Evolutionary conservation across 495 filamentous ascomycete species (phyloP).

Genomic region (Aspergillus bertholletiae): DNA sequence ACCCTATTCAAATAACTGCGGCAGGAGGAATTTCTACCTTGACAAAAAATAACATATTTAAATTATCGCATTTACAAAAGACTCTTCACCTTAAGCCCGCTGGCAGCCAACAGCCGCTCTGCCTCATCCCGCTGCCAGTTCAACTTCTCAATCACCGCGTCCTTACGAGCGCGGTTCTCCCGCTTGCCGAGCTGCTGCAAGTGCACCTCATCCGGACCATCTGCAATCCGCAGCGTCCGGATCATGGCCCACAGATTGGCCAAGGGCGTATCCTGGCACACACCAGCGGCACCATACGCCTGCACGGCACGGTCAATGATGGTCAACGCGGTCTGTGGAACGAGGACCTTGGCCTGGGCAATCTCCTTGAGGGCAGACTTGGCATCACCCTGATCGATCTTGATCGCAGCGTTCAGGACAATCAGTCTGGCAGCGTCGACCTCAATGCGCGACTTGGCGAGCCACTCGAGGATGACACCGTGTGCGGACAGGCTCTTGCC

Average conservation of each 20-base stretch:
- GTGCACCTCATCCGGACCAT: slow-evolving; percentile 93
- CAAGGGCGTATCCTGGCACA: slow-evolving; percentile 87
- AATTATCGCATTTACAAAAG: slow-evolving; percentile 32
- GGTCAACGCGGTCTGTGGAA: slow-evolving; percentile 69
- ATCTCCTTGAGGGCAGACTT: slow-evolving; percentile 82
- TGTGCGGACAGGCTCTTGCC: slow-evolving; percentile 75
- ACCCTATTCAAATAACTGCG: not conserved
- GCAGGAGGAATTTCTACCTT: too few species aligned
- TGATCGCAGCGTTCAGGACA: slow-evolving; percentile 85
- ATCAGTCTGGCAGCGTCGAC: slow-evolving; percentile 84
- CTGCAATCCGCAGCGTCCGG: slow-evolving; percentile 78
- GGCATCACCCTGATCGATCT: slow-evolving; percentile 78
- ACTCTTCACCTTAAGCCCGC: slow-evolving; percentile 49
- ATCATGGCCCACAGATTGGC: slow-evolving; percentile 83
- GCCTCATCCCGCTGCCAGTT: slow-evolving; percentile 61
- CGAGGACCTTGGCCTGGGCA: slow-evolving; percentile 81
- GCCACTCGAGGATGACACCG: slow-evolving; percentile 91
- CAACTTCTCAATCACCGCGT: slow-evolving; percentile 58
- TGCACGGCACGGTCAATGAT: slow-evolving; percentile 89
- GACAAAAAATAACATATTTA: too few species aligned
- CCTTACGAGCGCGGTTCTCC: slow-evolving; percentile 70
- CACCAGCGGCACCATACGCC: slow-evolving; percentile 78
- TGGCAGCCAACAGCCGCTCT: slow-evolving; percentile 60
- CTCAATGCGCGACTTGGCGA: slow-evolving; percentile 83
- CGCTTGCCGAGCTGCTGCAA: slow-evolving; percentile 83